Evolutionary conservation across 306 rosid genomes (phyloP).

Genomic region (Dryas alaskensis): DNA sequence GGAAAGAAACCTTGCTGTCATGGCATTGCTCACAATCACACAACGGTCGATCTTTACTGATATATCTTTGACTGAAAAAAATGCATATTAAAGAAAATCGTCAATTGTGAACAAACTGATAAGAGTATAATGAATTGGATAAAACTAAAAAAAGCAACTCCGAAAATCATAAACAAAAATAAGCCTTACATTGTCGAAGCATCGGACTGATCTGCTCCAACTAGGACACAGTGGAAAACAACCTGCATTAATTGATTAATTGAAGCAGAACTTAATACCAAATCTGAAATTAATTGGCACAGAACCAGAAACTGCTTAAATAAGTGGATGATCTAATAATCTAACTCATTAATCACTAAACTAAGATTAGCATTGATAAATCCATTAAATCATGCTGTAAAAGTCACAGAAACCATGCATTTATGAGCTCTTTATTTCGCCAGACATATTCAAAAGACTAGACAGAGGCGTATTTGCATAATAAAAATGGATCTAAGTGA

Average conservation of each 20-base stretch:
- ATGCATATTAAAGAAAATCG: neutral
- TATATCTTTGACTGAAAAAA: constrained; percentile 25
- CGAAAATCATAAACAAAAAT: constrained; percentile 5
- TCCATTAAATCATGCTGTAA: neutral
- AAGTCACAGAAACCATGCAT: neutral
- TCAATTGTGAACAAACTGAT: constrained; percentile 6
- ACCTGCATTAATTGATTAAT: constrained; percentile 42
- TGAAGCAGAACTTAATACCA: constrained; percentile 12
- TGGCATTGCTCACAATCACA: constrained; percentile 51
- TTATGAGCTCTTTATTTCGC: neutral
- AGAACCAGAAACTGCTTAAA: neutral
- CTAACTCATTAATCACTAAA: neutral
- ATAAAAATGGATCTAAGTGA: constrained; percentile 26
- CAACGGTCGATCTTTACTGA: constrained; percentile 24
- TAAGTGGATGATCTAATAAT: neutral
- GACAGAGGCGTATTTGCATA: neutral
- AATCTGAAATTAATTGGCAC: constrained; percentile 1
- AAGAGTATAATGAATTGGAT: neutral
- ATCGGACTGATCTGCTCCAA: constrained; percentile 34
- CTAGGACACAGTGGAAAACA: constrained; percentile 29
- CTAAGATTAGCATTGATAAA: neutral
- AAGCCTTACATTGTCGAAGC: constrained; percentile 43
- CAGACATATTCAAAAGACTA: neutral
- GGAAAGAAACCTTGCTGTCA: constrained; percentile 42
- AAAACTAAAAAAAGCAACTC: neutral